Evolutionary conservation across 2,329 filamentous ascomycete genomes (phyloP).

Genomic region (Golovinomyces cichoracearum): DNA sequence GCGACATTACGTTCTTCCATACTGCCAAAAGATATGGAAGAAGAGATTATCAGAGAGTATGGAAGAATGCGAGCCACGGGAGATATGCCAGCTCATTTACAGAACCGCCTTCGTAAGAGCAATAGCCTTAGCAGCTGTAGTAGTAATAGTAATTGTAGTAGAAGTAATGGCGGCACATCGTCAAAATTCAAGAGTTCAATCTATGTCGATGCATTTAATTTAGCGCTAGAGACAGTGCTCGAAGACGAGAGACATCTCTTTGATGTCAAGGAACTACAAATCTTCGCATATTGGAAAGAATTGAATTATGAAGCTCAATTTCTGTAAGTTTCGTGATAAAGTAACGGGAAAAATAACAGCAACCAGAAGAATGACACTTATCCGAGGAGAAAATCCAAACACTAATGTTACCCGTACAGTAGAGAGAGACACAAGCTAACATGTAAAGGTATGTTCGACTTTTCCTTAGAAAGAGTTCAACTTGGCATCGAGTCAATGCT

Average conservation of each 20-base stretch:
- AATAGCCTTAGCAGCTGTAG: slow-evolving; percentile 13
- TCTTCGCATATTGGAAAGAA: slow-evolving; percentile 51
- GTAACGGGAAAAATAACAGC: slow-evolving; percentile 3
- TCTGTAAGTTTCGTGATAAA: slow-evolving; percentile 31
- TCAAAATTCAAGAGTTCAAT: slow-evolving; percentile 59
- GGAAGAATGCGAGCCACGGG: slow-evolving; percentile 29
- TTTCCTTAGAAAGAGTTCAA: slow-evolving; percentile 72
- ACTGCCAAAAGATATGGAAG: slow-evolving; percentile 36
- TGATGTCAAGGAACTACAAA: slow-evolving; percentile 44
- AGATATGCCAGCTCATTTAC: slow-evolving; percentile 18
- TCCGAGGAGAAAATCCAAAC: no score
- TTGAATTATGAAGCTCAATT: slow-evolving; percentile 73
- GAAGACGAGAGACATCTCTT: slow-evolving; percentile 77
- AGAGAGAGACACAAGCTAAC: not conserved
- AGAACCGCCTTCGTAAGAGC: slow-evolving; percentile 26
- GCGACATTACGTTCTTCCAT: no score
- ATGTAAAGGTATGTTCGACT: slow-evolving; percentile 57
- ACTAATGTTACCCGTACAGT: no score
- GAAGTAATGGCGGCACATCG: slow-evolving; percentile 30
- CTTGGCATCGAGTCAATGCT: slow-evolving; percentile 63
- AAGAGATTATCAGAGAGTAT: slow-evolving; percentile 55
- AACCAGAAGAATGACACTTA: no score
- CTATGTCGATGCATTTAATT: slow-evolving; percentile 91
- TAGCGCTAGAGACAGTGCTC: slow-evolving; percentile 70
- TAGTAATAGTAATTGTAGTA: not conserved